Conservation (phyloP, 1,284 basidiomycete genomes). For the Mrakiaceae sp. region DNA sequence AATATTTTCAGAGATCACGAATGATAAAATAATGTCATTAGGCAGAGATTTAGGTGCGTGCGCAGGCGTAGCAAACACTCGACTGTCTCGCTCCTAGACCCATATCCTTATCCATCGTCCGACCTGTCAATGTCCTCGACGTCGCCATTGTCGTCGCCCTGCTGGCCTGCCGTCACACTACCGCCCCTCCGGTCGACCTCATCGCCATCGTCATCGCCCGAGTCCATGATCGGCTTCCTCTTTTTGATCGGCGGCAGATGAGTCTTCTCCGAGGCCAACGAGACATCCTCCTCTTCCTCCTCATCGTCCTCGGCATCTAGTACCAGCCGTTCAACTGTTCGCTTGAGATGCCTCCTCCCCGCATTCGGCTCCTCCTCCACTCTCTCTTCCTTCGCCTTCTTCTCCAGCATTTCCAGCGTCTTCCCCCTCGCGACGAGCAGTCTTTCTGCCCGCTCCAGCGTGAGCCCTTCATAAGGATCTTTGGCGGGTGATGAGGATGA, state of each 20-base stretch:
- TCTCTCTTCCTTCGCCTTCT: constrained; percentile 15
- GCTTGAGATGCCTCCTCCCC: background rate
- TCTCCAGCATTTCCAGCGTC: constrained; percentile 26
- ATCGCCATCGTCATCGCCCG: no score
- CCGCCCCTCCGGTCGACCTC: no score
- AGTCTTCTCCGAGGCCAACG: background rate
- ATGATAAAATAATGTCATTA: no score
- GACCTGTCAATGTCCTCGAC: no score
- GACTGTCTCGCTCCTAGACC: no score
- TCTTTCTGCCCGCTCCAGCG: constrained; percentile 26
- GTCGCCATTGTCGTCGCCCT: no score
- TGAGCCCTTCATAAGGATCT: constrained; percentile 9
- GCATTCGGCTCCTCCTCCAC: background rate
- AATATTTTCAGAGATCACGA: no score
- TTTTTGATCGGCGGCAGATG: background rate
- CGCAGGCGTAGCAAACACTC: no score
- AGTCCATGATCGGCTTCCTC: background rate
- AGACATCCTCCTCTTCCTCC: background rate
- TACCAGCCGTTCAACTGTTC: background rate
- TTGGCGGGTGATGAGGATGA: background rate
- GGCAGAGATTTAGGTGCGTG: no score
- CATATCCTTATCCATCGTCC: no score
- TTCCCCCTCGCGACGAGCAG: constrained; percentile 27
- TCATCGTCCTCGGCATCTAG: background rate
- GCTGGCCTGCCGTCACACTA: no score